A percentile compares a stretch with the other conserved stretches of the same genome.
These are phyloP conservation scores for Collybiopsis luxurians DNA, from an alignment of 768 basidiomycete species.

Conservation along the genomic window DNA sequence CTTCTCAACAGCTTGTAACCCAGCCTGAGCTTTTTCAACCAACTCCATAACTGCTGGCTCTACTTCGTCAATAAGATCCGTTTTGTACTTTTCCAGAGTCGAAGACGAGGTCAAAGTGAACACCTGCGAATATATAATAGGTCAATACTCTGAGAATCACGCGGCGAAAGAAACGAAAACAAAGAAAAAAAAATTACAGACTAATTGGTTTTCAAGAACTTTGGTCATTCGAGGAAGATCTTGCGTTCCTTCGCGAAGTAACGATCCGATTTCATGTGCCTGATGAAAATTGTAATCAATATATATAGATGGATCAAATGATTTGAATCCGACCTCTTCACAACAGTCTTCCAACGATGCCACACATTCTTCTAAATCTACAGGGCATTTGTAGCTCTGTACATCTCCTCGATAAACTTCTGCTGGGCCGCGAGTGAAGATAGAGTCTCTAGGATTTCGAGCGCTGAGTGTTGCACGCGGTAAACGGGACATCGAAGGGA, in stretches of 20 bases:
- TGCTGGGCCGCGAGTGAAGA: constrained; percentile 60
- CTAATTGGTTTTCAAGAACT: constrained; percentile 66
- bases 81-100: constrained; percentile 71
- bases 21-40: constrained; percentile 67
- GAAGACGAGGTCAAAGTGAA: constrained; percentile 73
- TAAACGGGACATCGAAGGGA: constrained; percentile 56
- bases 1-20: constrained; percentile 57
- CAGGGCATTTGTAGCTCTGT: constrained; percentile 60
- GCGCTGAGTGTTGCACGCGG: constrained; percentile 52
- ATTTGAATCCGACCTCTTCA: constrained; percentile 49
- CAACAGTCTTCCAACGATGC: constrained; percentile 79
- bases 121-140: constrained; percentile 41
- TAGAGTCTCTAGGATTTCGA: constrained; percentile 48
- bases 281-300: constrained; percentile 21
- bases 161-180: background rate
- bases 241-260: constrained; percentile 65
- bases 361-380: constrained; percentile 72
- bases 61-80: constrained; percentile 73
- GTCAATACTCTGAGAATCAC: background rate
- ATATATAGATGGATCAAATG: background rate
- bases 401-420: constrained; percentile 64
- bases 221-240: constrained; percentile 72
- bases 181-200: constrained; percentile 23
- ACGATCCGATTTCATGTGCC: constrained; percentile 66
- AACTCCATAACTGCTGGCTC: constrained; percentile 80